These are phyloP conservation scores for Lyophyllum semitale DNA, from an alignment of 768 basidiomycete species.

Conservation along the genomic window DNA sequence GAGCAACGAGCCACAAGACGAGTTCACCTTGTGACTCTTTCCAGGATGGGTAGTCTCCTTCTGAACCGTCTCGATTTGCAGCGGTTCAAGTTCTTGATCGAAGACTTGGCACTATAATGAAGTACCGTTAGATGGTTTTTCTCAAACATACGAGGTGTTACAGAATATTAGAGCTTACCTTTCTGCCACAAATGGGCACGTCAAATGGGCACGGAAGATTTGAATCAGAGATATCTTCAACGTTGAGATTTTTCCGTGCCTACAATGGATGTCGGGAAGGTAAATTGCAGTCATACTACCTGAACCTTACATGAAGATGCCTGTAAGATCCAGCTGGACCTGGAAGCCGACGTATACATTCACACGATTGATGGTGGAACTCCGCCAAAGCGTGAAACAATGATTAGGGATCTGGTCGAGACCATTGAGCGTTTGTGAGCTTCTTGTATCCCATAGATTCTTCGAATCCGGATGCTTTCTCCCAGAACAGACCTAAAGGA, in stretches of 20 bases:
- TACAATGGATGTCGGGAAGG: slow-evolving; percentile 23
- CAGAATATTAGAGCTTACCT: slow-evolving; percentile 58
- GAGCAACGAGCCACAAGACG: slow-evolving; percentile 73
- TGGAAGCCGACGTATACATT: slow-evolving; percentile 99
- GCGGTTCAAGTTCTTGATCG: slow-evolving; percentile 96
- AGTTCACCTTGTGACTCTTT: slow-evolving; percentile 99
- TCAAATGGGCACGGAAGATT: slow-evolving; percentile 99
- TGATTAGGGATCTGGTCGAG: slow-evolving; percentile 97
- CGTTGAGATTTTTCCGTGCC: slow-evolving; percentile 98
- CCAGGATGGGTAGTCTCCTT: slow-evolving; percentile 99
- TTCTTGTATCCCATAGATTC: slow-evolving; percentile 96
- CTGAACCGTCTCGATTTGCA: slow-evolving; percentile 99
- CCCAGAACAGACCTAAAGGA: slow-evolving; percentile 84
- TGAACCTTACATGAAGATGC: slow-evolving; percentile 79
- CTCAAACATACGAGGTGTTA: slow-evolving; percentile 15
- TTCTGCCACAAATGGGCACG: slow-evolving; percentile 99
- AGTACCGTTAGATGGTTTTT: slow-evolving; percentile 2
- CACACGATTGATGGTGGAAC: slow-evolving; percentile 97
- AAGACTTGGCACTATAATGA: slow-evolving; percentile 86
- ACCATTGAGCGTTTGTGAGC: slow-evolving; percentile 98
- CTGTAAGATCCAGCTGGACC: slow-evolving; percentile 96
- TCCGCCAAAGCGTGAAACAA: slow-evolving; percentile 99
- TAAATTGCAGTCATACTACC: too few species aligned
- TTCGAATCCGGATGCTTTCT: slow-evolving; percentile 96
- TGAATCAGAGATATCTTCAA: slow-evolving; percentile 99